These are phyloP conservation scores for Phytophthora sojae DNA, from an alignment of 352 stramenopile genomes.

Conservation along the genomic window DNA sequence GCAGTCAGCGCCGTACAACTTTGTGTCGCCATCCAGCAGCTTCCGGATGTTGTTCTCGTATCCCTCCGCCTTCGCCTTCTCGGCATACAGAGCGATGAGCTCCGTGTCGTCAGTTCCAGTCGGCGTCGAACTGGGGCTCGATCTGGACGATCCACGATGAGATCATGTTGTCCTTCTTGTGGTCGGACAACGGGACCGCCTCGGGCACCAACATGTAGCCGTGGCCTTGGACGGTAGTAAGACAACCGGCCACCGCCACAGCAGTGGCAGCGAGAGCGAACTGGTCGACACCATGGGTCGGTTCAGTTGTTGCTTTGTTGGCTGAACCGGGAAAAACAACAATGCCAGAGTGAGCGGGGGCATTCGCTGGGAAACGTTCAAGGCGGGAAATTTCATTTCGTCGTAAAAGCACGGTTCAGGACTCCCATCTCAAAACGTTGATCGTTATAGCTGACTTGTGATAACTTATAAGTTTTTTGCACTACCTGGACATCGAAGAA, in stretches of 20 bases:
- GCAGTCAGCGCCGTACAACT: constrained; percentile 37
- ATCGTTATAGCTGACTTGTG: no score
- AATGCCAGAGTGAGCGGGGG: no score
- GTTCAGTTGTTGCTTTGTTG: no score
- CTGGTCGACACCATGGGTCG: no score
- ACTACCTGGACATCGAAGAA: no score
- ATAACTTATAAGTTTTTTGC: no score
- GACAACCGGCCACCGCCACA: background rate
- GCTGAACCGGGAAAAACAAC: no score
- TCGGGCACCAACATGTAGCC: constrained; percentile 42
- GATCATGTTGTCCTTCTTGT: constrained; percentile 13
- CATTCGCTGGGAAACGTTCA: no score
- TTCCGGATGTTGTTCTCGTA: constrained; percentile 33
- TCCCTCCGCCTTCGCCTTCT: constrained; percentile 12
- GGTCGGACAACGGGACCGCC: constrained; percentile 28
- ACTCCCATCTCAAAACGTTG: no score
- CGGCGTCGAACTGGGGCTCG: constrained; percentile 28
- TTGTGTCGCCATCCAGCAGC: constrained; percentile 33
- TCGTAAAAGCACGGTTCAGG: no score
- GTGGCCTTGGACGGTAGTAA: constrained; percentile 21
- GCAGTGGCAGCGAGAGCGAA: no score
- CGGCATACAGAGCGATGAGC: constrained; percentile 5
- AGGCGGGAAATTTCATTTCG: no score
- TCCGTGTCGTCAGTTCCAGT: constrained; percentile 35
- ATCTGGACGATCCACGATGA: constrained; percentile 43